Evolutionary conservation across 345 rosid species (phyloP), one percentile per base, ranked within the genome.

Genomic region (Corymbia maculata): DNA sequence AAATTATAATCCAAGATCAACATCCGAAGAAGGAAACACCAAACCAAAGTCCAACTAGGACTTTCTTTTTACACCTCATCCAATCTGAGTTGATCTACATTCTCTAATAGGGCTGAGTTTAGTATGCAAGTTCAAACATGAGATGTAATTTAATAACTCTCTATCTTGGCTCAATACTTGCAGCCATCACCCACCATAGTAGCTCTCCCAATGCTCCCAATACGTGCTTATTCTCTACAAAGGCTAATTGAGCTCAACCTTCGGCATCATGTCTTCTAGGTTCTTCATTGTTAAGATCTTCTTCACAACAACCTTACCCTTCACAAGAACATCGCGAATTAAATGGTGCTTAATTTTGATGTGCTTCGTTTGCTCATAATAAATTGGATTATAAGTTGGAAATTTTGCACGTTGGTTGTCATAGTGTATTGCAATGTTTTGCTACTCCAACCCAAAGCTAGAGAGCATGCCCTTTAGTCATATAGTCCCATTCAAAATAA

Each of bases 271-370:
- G 28, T 55, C 61, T 3, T 21, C 22, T 8, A 11, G 61, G 26
- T 22, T 55, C 61, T 55, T 22, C 12, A 2, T 22, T 55, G 28
- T 22, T 55, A 26, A 1, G 12, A 55, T 55, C 61, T 55, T 55
- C 11, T 0, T 55, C 61, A 55, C 0, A 55, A 0, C 11, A 55
- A 55, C 61, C 61, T 8, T 55, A 5, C 2, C 12, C 5, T 55
- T 55, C 0, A 2, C 61, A 11, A 9, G 2, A 55, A 55, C 61
- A 55, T 8, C 61, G 8, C 12, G 0, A 1, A 55, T 55, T 3
- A 55, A 22, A 55, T 55, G 1, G 26, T 4, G 21, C 61, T 55
- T 55, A 1, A 55, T 55, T 3, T 55, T 11, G 0, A 8, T 8
- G 4, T 55, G 9, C 61, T 55, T 55, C 28, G 4, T 55, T 55